Evolutionary conservation across 768 basidiomycete genomes (phyloP).

Genomic region (Boletales sp.): DNA sequence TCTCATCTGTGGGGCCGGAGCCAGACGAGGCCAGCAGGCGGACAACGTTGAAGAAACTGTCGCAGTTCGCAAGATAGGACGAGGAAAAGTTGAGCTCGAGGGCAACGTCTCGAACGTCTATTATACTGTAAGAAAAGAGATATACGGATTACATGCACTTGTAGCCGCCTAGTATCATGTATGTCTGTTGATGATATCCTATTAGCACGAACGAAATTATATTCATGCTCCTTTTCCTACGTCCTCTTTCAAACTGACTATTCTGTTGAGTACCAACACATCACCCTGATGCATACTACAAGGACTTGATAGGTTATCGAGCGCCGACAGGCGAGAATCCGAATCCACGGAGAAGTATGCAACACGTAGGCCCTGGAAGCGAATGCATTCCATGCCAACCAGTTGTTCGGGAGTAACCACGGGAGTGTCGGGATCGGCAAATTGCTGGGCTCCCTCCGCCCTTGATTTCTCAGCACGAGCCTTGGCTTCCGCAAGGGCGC

Average conservation of each 20-base stretch:
- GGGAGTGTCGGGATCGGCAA: constrained; percentile 54
- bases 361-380: constrained; percentile 95
- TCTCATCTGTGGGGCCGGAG: constrained; percentile 75
- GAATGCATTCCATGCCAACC: constrained; percentile 85
- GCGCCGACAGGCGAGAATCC: constrained; percentile 65
- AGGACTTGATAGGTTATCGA: constrained; percentile 49
- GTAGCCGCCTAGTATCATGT: constrained; percentile 55
- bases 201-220: neutral
- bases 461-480: constrained; percentile 59
- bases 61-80: constrained; percentile 82
- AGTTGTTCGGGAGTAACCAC: constrained; percentile 71
- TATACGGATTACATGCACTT: constrained; percentile 88
- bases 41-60: constrained; percentile 64
- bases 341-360: constrained; percentile 94
- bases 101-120: constrained; percentile 87
- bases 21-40: constrained; percentile 38
- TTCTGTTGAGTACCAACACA: constrained; percentile 81
- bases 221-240: constrained; percentile 56
- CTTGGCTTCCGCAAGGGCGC: constrained; percentile 64
- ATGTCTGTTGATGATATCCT: constrained; percentile 4
- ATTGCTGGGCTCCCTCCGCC: constrained; percentile 36
- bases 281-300: constrained; percentile 63
- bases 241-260: constrained; percentile 95
- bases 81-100: constrained; percentile 85
- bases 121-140: constrained; percentile 82